Base-by-base conservation (phyloP, 2,329 filamentous ascomycete genomes). In the Phaeosphaeriaceae sp. region DNA sequence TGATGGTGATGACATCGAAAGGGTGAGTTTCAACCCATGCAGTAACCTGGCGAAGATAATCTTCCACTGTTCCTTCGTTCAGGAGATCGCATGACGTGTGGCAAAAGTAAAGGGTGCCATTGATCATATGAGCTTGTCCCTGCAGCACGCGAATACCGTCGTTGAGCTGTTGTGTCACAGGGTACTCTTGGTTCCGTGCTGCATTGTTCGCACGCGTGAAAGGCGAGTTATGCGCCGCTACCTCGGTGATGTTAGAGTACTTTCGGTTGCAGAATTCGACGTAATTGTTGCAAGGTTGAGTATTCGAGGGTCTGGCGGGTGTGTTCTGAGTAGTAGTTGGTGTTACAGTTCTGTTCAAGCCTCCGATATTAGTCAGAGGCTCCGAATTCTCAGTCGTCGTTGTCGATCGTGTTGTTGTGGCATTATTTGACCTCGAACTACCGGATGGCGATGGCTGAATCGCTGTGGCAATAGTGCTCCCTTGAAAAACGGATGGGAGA, bases 1-100 rank as follows among this genome's bases (percentile, higher is more conserved):
- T 82, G 67, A 97, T 89, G 1, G 93, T 96, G 22, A 98, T 85
- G 3, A 97, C 91, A 60, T 98, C 94, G 79, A 92, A 95, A 0
- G 93, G 93, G 67, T 97, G 89, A 0, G 74, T 70, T 15, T 85
- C 83, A 1, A 97, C 87, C 93, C 93, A 98, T 50, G 81, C 76
- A 24, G 83, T 84, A 10, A 97, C 90, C 3, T 83, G 82, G 9
- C 81, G 81, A 25, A 97, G 86, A 80, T 92, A 96, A 52, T 86
- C 82, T 57, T 89, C 88, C 42, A 95, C 89, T 2, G 91, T 89
- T 0, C 94, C 94, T 6, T 88, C 91, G 66, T 97, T 90, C 25
- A 97, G 85, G 3, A 97, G 82, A 67, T 94, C 87, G 79, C 94
- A 98, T 41, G 86, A 89, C 1, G 91, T 92, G 76, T 98, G 94